phyloP scores from a whole-genome alignment of 148 eudicot species.

The Persicaria tinctoria region DNA sequence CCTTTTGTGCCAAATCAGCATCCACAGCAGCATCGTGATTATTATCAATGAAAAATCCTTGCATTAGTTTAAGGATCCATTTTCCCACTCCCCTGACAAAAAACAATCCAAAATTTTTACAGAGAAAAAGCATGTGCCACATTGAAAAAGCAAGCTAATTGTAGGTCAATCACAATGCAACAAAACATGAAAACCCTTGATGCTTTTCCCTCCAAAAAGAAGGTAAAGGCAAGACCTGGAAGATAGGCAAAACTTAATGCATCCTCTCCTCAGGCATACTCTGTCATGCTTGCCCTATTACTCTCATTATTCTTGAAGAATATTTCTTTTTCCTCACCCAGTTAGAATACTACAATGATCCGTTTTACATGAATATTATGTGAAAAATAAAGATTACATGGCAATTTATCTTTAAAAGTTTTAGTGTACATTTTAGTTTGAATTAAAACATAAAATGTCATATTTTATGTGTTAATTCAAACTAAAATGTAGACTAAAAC shows the following conservation, averaged over 20 bases:
- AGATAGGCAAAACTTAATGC: background rate
- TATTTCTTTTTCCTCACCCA: background rate
- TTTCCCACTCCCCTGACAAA: conserved; percentile 77
- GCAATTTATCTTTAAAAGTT: too few species aligned
- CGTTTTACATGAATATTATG: too few species aligned
- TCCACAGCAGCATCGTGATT: conserved; percentile 33
- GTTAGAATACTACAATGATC: background rate
- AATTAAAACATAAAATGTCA: too few species aligned
- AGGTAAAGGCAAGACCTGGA: background rate
- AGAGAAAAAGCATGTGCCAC: background rate
- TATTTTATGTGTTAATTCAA: too few species aligned
- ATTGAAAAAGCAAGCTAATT: background rate
- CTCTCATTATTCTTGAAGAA: background rate
- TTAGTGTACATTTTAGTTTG: too few species aligned
- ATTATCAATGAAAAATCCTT: conserved; percentile 50
- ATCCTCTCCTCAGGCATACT: background rate
- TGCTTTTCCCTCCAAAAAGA: background rate
- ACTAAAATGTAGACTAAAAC: too few species aligned
- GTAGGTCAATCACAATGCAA: conserved; percentile 2
- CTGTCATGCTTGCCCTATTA: background rate
- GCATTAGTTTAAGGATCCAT: conserved; percentile 71
- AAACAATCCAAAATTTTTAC: background rate
- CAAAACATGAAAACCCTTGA: background rate
- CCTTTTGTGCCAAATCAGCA: conserved; percentile 38
- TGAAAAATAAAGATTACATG: too few species aligned